Conservation (phyloP, 2,329 filamentous ascomycete species). For the Neonectria coccinea region DNA sequence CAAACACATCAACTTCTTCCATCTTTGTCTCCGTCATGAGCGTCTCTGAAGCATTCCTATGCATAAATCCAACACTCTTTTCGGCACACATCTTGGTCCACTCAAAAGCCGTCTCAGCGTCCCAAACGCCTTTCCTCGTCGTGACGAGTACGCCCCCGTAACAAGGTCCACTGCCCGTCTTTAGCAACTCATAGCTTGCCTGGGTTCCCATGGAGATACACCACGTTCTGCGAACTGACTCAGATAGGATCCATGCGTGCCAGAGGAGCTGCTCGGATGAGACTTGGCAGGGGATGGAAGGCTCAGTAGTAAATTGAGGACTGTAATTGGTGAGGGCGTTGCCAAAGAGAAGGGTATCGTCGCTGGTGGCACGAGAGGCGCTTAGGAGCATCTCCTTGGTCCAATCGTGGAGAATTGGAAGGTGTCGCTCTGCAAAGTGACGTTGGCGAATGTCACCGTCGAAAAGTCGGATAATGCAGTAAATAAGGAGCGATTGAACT, state of each 20-base stretch:
- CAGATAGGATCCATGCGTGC: constrained; percentile 49
- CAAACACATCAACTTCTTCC: constrained; percentile 27
- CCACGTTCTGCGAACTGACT: constrained; percentile 48
- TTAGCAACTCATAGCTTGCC: constrained; percentile 33
- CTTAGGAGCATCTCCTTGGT: constrained; percentile 23
- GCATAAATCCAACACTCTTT: constrained; percentile 29
- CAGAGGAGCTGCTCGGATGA: constrained; percentile 36
- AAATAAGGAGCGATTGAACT: constrained; percentile 40
- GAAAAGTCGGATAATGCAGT: constrained; percentile 41
- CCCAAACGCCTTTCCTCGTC: constrained; percentile 45
- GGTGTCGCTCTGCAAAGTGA: constrained; percentile 36
- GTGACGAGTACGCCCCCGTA: constrained; percentile 39
- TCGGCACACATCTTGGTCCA: constrained; percentile 38
- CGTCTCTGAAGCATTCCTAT: constrained; percentile 25
- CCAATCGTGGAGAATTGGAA: constrained; percentile 36
- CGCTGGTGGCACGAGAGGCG: background rate
- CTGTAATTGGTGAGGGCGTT: constrained; percentile 20
- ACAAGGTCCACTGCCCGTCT: constrained; percentile 25
- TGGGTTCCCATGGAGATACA: constrained; percentile 37
- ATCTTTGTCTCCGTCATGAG: constrained; percentile 7
- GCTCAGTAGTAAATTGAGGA: constrained; percentile 4
- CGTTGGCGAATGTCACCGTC: constrained; percentile 41
- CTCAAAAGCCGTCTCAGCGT: constrained; percentile 33
- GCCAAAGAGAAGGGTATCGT: constrained; percentile 23
- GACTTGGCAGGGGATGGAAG: constrained; percentile 14